phyloP scores from a whole-genome alignment of 805 yeast genomes.

The Ogataea naganishii region DNA sequence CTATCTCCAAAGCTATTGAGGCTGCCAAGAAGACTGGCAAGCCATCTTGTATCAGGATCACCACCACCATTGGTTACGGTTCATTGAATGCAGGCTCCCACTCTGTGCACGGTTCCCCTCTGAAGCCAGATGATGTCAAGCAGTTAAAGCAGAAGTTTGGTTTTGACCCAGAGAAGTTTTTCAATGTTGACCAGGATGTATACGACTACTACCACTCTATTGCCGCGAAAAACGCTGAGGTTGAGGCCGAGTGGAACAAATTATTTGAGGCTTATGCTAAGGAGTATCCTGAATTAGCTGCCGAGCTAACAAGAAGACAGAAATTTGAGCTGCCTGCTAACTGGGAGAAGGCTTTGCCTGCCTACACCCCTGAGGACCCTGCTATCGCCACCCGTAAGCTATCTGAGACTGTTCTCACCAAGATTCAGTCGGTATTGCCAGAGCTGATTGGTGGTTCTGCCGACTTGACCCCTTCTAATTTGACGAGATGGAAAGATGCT shows the following conservation, averaged over 20 bases:
- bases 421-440: constrained; percentile 59
- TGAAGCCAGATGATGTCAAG: constrained; percentile 84
- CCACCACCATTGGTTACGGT: constrained; percentile 93
- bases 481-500: constrained; percentile 79
- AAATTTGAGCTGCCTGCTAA: constrained; percentile 68
- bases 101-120: constrained; percentile 93
- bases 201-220: constrained; percentile 63
- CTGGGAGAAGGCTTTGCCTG: constrained; percentile 76
- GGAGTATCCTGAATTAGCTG: constrained; percentile 71
- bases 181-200: constrained; percentile 79
- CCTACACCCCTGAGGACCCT: constrained; percentile 66
- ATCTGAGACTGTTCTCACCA: constrained; percentile 69
- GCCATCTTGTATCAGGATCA: constrained; percentile 84
- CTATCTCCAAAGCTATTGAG: constrained; percentile 62
- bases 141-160: constrained; percentile 82
- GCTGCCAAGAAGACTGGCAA: constrained; percentile 73
- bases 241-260: constrained; percentile 69
- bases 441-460: constrained; percentile 98
- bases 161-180: constrained; percentile 76
- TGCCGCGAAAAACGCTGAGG: constrained; percentile 43
- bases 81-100: constrained; percentile 79
- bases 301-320: constrained; percentile 74
- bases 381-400: constrained; percentile 93
- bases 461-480: constrained; percentile 93
- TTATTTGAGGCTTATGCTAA: constrained; percentile 51